Base-by-base conservation (phyloP, 2,329 filamentous ascomycete genomes). In the Talaromyces sp. region DNA sequence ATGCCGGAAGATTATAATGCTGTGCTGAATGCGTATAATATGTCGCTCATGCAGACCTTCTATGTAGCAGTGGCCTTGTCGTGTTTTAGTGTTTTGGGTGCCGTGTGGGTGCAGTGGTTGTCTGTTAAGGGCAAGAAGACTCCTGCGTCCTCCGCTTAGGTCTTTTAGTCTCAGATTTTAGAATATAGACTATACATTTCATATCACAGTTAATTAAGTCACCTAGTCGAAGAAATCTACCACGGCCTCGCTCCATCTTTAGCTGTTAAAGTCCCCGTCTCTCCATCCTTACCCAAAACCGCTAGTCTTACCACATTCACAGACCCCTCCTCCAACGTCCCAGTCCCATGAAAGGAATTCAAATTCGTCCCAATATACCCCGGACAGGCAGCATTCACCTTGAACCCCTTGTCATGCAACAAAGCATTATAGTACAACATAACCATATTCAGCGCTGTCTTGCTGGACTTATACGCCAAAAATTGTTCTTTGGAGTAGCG, bases 401-500 rank as follows among this genome's bases (percentile, higher is more conserved):
- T 70, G 66, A 71, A 70, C 2, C 73, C 71, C 62, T 74, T 77
- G 19, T 73, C 71, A 69, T 73, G 73, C 64, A 81, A 68, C 63
- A 76, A 74, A 33, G 73, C 73, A 22, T 76, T 75, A 69, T 82
- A 79, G 63, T 79, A 79, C 64, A 80, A 68, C 27, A 75, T 79
- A 65, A 82, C 68, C 74, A 81, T 79, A 59, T 82, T 81, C 72
- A 80, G 62, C 15, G 78, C 79, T 5, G 79, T 76, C 68, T 82
- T 82, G 58, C 76, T 79, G 64, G 80, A 79, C 3, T 72, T 73
- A 62, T 82, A 82, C 6, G 77, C 61, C 3, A 69, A 64, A 52
- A 68, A 69, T 0, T 58, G 68, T 17, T 69, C 35, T 1, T 57
- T 69, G 22, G 67, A 70, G 9, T 66, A 68, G 3, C 61, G 61